Evolutionary conservation across 768 basidiomycete genomes (phyloP).

Genomic region (Phlebiopsis flavidoalba): DNA sequence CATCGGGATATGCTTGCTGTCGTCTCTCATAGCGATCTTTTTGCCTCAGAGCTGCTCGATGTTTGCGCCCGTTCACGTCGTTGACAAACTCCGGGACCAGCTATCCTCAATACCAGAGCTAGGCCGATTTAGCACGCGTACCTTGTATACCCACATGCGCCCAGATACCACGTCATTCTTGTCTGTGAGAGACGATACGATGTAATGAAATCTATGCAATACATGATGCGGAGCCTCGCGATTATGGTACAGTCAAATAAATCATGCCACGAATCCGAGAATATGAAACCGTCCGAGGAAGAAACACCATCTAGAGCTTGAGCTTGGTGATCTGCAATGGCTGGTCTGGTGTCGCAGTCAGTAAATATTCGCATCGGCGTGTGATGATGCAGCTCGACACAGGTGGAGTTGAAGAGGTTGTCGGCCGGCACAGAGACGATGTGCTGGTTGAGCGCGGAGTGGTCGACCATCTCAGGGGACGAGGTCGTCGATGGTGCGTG

Average conservation of each 20-base stretch:
- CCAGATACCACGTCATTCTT: no score
- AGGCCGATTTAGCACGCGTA: no score
- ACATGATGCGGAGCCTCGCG: background rate
- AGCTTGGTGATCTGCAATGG: constrained; percentile 12
- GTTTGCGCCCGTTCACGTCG: background rate
- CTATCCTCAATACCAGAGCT: no score
- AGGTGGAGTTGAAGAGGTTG: constrained; percentile 73
- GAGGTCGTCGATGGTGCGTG: constrained; percentile 72
- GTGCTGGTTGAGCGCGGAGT: constrained; percentile 61
- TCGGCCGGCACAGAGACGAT: constrained; percentile 66
- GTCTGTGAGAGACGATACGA: background rate
- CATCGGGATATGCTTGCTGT: constrained; percentile 31
- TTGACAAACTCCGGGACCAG: background rate
- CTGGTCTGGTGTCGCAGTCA: constrained; percentile 2
- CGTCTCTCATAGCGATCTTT: constrained; percentile 11
- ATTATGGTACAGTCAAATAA: background rate
- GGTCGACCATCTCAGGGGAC: constrained; percentile 89
- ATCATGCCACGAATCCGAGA: background rate
- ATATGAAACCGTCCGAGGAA: background rate
- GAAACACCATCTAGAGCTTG: constrained; percentile 2
- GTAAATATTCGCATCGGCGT: background rate
- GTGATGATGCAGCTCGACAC: constrained; percentile 43
- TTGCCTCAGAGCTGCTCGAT: background rate
- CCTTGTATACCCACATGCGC: no score
- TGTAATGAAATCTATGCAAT: background rate